Conservation (phyloP, 2,329 filamentous ascomycete genomes). For the Paraphoma sp. region DNA sequence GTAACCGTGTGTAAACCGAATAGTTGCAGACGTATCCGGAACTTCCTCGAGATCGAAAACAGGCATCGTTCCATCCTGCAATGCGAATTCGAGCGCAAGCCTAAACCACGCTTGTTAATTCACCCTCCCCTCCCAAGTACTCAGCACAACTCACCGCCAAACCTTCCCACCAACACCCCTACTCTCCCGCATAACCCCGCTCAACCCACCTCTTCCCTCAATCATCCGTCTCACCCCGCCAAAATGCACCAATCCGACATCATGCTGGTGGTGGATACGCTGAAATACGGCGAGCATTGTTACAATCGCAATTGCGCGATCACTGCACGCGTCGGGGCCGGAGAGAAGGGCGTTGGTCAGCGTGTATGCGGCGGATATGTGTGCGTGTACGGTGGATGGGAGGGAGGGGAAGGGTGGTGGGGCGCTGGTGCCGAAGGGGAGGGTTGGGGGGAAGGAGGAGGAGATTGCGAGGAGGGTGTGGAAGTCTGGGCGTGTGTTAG, state of each 20-base stretch:
- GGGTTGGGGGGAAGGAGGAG: slow-evolving; percentile 2
- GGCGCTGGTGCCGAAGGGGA: no score
- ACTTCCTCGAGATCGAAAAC: slow-evolving; percentile 4
- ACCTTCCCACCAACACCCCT: slow-evolving; percentile 8
- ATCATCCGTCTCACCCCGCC: slow-evolving; percentile 11
- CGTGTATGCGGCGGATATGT: slow-evolving; percentile 9
- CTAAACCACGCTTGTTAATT: neutral
- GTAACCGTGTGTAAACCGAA: neutral
- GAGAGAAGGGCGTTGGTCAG: slow-evolving; percentile 6
- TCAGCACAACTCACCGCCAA: slow-evolving; percentile 1
- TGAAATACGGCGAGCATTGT: slow-evolving; percentile 14
- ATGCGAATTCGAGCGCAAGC: slow-evolving; percentile 11
- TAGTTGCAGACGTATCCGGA: neutral
- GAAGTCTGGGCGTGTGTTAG: neutral
- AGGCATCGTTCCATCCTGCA: slow-evolving; percentile 5
- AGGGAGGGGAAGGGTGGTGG: no score
- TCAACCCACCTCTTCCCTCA: slow-evolving; percentile 9
- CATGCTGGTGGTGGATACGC: slow-evolving; percentile 8
- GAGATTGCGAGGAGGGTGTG: slow-evolving; percentile 9
- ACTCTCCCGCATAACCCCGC: slow-evolving; percentile 8
- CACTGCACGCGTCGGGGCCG: slow-evolving; percentile 1
- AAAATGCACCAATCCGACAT: slow-evolving; percentile 9
- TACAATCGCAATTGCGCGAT: slow-evolving; percentile 14
- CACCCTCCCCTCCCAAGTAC: neutral
- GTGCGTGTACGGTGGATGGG: neutral